Evolutionary conservation across 306 rosid species (phyloP).

Genomic region (Trichosanthes cucumerina): DNA sequence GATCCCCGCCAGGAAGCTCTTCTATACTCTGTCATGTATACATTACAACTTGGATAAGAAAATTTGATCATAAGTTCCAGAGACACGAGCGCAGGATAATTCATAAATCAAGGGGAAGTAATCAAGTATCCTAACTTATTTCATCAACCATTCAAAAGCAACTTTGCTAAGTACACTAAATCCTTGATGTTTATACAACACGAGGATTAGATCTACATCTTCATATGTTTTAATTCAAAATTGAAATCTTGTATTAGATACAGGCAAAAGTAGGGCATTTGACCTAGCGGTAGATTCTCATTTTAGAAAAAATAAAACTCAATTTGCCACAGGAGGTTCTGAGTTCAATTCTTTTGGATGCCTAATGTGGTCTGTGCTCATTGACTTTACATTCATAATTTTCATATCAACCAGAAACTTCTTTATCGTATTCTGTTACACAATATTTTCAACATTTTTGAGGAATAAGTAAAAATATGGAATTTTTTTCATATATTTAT

Average conservation of each 20-base stretch:
- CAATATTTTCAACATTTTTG: neutral
- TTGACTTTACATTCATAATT: neutral
- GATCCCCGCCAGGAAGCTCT: neutral
- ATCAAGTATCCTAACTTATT: neutral
- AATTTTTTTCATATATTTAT: neutral
- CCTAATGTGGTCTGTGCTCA: neutral
- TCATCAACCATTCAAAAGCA: neutral
- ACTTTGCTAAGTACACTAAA: neutral
- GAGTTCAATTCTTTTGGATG: neutral
- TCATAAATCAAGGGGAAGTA: neutral
- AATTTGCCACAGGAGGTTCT: neutral
- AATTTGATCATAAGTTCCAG: neutral
- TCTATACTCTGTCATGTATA: neutral
- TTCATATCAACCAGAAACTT: neutral
- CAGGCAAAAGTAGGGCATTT: neutral
- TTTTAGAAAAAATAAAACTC: neutral
- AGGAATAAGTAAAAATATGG: neutral
- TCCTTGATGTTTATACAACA: neutral
- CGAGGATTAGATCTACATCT: neutral
- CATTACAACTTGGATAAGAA: neutral
- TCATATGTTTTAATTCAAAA: neutral
- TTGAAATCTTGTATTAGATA: neutral
- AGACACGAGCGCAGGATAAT: neutral
- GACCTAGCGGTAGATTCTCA: neutral
- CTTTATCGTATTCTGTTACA: neutral